Base-by-base conservation (phyloP, 164 flowering plant genomes). In the Tetrastigma voinierianum region DNA sequence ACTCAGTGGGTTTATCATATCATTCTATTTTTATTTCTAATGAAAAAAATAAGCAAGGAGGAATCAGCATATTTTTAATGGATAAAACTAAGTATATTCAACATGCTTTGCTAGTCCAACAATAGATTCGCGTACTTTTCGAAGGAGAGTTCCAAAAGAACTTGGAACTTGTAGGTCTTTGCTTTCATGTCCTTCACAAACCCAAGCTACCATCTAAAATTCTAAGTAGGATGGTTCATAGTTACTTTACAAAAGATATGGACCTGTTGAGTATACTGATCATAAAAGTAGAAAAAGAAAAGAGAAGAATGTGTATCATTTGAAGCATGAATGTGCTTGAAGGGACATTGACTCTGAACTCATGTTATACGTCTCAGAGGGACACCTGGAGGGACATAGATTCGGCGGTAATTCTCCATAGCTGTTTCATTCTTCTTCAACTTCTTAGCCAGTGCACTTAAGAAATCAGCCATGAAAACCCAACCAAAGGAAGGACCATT, bases 401-500 rank as follows among this genome's bases (percentile, higher is more conserved):
- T 87, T 9, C 90, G 69, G 3, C 66, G 75, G 69, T 89, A 82
- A 70, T 89, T 87, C 71, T 87, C 87, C 47, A 81, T 1, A n/a
- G 88, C 87, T 1, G 91, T 82, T 57, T 13, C 76, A 71, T 89
- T 87, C 70, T 58, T 80, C 81, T 77, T 85, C 70, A 87, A 71
- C 72, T 66, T 87, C 62, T 77, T 73, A 16, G 94, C 86, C 78
- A 89, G 67, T 44, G 80, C 79, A 45, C 64, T 80, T 59, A 89
- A 72, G 71, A 87, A 89, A 21, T 87, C 91, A 2, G 79, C 76
- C 94, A 87, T 87, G 77, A 81, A 81, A 53, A 87, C 91, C 80
- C 88, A 87, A 0, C 91, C 94, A 40, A 85, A 78, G 13, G 87
- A 83, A 67, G 87, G 88, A 24, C 91, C 91, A 71, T 85, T 62